Base-by-base conservation (phyloP, 139 green algal species). In the Volvox reticuliferus region DNA sequence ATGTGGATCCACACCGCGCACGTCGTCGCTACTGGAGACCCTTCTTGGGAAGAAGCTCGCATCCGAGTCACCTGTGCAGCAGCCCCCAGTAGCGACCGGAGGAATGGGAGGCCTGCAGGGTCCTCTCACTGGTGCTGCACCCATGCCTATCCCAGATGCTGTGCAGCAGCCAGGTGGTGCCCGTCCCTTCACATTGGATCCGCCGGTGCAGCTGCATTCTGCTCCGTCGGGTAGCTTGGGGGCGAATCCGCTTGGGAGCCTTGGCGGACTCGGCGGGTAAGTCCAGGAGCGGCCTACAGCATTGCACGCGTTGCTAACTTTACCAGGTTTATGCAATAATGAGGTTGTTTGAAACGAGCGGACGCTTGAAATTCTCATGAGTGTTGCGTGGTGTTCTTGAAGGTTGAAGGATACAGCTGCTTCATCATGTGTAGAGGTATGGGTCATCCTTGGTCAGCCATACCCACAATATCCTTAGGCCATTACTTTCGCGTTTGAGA, bases 121-220 rank as follows among this genome's bases (percentile, higher is more conserved):
- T 36, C 21, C 71, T 32, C 24, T 79, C 3, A 6, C 17, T 35
- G 6, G 71, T 20, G 71, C 21, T 28, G 24, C 73, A 44, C 26
- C 26, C 19, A 12, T 24, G 30, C 75, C 75, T 44, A 24, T 33
- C 2, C 71, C 32, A 28, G 75, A 78, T 20, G 32, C 14, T 5
- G 86, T 2, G 2, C 36, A 78, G 37, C 69, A 62, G 28, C 37
- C 44, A 14, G 32, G 19, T 13, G 44, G 44, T 30, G 50, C 71
- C 1, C 85, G 71, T 75, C 86, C 86, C 1, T 90, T 84, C 75
- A 90, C 86, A 33, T 26, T 90, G 75, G 86, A 90, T 18, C 86
- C 86, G 0, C 86, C 86, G 2, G 55, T 90, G 73, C 73, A 84
- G 50, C 86, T 90, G 20, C 75, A 30, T 19, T 55, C 69, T 1